These are phyloP conservation scores for Globisporangium ultimum DNA, from an alignment of 352 stramenopile species.

Conservation along the genomic window DNA sequence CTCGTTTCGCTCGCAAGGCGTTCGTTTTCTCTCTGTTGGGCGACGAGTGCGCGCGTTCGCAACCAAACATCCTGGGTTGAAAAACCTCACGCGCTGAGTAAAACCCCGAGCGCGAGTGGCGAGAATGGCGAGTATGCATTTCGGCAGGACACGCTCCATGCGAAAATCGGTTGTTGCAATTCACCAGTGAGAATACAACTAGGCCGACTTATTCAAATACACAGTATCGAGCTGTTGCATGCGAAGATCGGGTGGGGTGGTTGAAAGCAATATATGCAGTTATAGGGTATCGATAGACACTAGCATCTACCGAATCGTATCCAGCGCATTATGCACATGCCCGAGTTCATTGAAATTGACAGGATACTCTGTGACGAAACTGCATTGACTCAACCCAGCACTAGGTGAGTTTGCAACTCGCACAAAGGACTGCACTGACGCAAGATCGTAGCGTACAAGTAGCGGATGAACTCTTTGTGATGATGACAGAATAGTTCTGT, in stretches of 20 bases:
- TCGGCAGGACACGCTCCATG: background rate
- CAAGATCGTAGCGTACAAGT: too few species aligned
- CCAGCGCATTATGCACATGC: too few species aligned
- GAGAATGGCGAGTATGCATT: background rate
- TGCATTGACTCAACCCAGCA: too few species aligned
- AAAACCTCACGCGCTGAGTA: background rate
- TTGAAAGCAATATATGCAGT: background rate
- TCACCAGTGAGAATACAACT: background rate
- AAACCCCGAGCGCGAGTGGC: background rate
- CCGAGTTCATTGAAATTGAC: too few species aligned
- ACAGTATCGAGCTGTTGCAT: background rate
- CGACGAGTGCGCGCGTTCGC: background rate
- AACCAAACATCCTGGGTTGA: slow-evolving; percentile 7
- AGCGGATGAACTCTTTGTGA: too few species aligned
- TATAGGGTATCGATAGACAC: too few species aligned
- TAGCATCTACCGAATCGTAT: too few species aligned
- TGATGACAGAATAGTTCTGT: too few species aligned
- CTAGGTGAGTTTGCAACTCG: too few species aligned
- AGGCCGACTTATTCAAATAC: background rate
- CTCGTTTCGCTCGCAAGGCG: background rate
- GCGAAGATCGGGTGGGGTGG: background rate
- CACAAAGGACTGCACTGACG: too few species aligned
- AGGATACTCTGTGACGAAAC: too few species aligned
- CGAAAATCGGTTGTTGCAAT: background rate
- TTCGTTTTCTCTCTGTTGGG: background rate